Evolutionary conservation across 83 land plant genomes (phyloP), one percentile per base, ranked within the genome.

Genomic region (Larix sibirica): DNA sequence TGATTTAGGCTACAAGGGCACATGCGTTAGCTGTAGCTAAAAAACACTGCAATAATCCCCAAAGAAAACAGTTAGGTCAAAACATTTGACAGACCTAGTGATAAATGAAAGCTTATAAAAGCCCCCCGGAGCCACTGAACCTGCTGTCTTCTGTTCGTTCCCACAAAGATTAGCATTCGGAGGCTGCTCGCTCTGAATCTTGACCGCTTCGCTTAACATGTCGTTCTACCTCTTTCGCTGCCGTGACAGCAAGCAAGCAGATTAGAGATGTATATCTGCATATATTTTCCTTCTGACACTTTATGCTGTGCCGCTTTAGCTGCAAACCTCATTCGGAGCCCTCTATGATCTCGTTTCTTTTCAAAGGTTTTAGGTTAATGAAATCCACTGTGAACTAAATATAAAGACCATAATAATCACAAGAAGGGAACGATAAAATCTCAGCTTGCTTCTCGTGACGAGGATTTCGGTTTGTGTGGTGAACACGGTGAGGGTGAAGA

Each of bases 151-250:
- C 9, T 73, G 77, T 12, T 54, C 21, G 77, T 54, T 42, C 56
- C 56, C 56, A 20, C n/a, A n/a, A n/a, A n/a, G 14, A 23, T 73
- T n/a, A 2, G 13, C 17, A 42, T 73, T 40, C 21, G 18, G 7
- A n/a, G 77, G 77, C 21, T 10, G 8, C 18, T 73, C 24, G 23
- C 21, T 73, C 24, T 73, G 6, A 73, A 42, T 40, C 24, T 40
- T 73, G 77, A 9, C 42, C 77, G 14, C 24, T 73, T n/a, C 44
- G n/a, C 14, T n/a, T 73, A 73, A 42, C 77, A 73, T 73, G 7
- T 36, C 74, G 54, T 73, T 73, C 77, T 4, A 6, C 24, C 76
- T 71, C 76, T 6, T 23, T 71, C 20, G 42, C 54, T 6, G 17
- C 21, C 26, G 26, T 24, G 7, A 73, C 24, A 12, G 76, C 54